Percentiles rank a stretch among this genome's conserved stretches.
Conservation (phyloP, 2,329 filamentous ascomycete species). For the Dissoconium aciculare region DNA sequence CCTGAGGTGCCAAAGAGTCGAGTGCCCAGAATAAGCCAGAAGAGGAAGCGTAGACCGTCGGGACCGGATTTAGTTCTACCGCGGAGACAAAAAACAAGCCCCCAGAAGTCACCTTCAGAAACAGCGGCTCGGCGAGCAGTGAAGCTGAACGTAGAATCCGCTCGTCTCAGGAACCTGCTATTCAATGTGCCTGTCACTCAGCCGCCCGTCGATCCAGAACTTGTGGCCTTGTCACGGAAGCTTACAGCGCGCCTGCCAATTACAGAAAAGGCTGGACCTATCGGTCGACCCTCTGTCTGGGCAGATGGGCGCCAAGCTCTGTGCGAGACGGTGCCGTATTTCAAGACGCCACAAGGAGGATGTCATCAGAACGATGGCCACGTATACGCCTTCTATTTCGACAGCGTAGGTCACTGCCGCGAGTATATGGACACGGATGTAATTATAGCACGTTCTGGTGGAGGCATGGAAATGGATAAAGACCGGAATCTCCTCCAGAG, state of each 20-base stretch:
- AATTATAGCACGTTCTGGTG: slow-evolving; percentile 48
- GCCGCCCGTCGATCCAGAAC: slow-evolving; percentile 7
- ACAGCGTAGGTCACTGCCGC: slow-evolving; percentile 36
- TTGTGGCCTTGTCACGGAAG: slow-evolving; percentile 12
- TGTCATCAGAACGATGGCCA: slow-evolving; percentile 38
- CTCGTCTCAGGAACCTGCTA: too few relatives aligned
- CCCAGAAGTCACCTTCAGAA: too few relatives aligned
- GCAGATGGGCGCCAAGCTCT: slow-evolving; percentile 43
- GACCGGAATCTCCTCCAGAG: slow-evolving; percentile 32
- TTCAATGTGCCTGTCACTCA: too few relatives aligned
- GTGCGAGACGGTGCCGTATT: slow-evolving; percentile 50
- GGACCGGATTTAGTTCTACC: too few relatives aligned
- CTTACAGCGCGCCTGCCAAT: slow-evolving; percentile 17
- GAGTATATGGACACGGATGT: slow-evolving; percentile 47
- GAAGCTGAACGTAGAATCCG: too few relatives aligned
- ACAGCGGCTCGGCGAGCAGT: too few relatives aligned
- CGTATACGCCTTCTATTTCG: slow-evolving; percentile 45
- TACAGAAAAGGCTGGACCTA: slow-evolving; percentile 21
- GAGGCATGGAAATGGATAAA: slow-evolving; percentile 35
- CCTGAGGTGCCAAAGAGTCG: too few relatives aligned
- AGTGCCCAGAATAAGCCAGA: too few relatives aligned
- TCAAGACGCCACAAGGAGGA: slow-evolving; percentile 45
- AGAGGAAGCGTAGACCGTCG: too few relatives aligned
- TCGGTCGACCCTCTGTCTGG: slow-evolving; percentile 38
- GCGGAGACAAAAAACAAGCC: too few relatives aligned